Evolutionary conservation across 139 green algal genomes (phyloP), one percentile per base, ranked within the genome.

Genomic region (Auxenochlorella protothecoides): DNA sequence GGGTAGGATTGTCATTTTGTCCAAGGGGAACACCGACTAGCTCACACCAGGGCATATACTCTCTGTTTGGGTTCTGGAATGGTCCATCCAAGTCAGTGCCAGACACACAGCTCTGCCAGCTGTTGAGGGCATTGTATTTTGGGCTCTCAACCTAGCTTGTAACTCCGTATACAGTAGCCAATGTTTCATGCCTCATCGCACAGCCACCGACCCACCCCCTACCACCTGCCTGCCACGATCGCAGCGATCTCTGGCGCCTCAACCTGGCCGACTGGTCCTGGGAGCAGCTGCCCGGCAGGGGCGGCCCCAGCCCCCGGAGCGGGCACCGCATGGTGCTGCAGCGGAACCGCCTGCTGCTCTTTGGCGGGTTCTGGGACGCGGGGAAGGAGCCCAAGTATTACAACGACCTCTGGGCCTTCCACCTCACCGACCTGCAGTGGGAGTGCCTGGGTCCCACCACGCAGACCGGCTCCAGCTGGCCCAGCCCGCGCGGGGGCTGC

Each of bases 351-450:
- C 68, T 96, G 8, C 52, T 96, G 15, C 65, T 97, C 14, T 97
- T 98, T 83, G 93, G 95, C 9, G 95, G 95, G 15, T 99, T 98
- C 81, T 97, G 93, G 76, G 93, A 99, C 63, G 62, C 68, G 65
- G 81, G 81, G 15, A 76, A 72, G 53, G 59, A 74, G 9, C 68
- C 59, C 27, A 90, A 88, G 75, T 98, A 97, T 78, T 97, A 92
- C 83, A 95, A 95, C 73, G 92, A 97, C 76, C 68, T 96, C 57
- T 97, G 90, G 87, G 73, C 80, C 55, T 87, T 96, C 11, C 84
- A 96, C 80, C 69, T 95, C 55, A 78, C 89, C 11, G 84, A 87
- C 52, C 69, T 92, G 52, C 84, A 78, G 64, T 97, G 93, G 93
- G 62, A 65, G 56, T 59, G 62, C 0, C 65, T 90, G 55, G 84